Percentiles rank a stretch among this genome's conserved stretches.
Evolutionary conservation across 805 yeast genomes (phyloP).

Genomic region (Scheffersomyces ergatensis): DNA sequence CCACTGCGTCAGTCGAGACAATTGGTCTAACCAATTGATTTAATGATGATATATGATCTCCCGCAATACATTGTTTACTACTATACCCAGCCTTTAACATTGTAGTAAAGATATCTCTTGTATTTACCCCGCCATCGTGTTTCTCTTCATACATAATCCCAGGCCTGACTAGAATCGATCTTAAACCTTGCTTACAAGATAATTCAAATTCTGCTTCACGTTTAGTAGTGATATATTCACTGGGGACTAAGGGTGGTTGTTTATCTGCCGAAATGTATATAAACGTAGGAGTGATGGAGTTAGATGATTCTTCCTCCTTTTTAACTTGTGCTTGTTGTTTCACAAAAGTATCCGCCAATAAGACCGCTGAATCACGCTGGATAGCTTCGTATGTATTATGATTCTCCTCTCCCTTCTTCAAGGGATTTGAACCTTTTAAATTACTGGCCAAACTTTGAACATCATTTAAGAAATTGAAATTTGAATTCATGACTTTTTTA

Average conservation of each 20-base stretch:
- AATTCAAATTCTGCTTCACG: constrained; percentile 71
- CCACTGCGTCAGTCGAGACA: constrained; percentile 67
- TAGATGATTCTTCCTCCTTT: constrained; percentile 6
- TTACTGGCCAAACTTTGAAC: constrained; percentile 24
- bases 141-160: constrained; percentile 74
- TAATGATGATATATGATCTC: constrained; percentile 32
- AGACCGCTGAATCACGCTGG: constrained; percentile 67
- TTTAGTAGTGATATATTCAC: constrained; percentile 71
- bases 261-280: constrained; percentile 82
- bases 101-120: constrained; percentile 40
- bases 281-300: constrained; percentile 23
- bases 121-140: constrained; percentile 18
- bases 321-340: constrained; percentile 23
- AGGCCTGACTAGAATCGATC: constrained; percentile 72
- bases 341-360: constrained; percentile 56
- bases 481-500: constrained; percentile 50
- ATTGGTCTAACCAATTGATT: constrained; percentile 59
- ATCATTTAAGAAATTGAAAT: constrained; percentile 33
- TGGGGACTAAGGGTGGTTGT: constrained; percentile 65
- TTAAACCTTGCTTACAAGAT: constrained; percentile 41
- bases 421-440: constrained; percentile 61
- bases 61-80: constrained; percentile 42
- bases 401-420: constrained; percentile 40
- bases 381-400: constrained; percentile 56
- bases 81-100: constrained; percentile 43